phyloP scores from a whole-genome alignment of 2,329 filamentous ascomycete genomes.

The Aspergillus fischeri region DNA sequence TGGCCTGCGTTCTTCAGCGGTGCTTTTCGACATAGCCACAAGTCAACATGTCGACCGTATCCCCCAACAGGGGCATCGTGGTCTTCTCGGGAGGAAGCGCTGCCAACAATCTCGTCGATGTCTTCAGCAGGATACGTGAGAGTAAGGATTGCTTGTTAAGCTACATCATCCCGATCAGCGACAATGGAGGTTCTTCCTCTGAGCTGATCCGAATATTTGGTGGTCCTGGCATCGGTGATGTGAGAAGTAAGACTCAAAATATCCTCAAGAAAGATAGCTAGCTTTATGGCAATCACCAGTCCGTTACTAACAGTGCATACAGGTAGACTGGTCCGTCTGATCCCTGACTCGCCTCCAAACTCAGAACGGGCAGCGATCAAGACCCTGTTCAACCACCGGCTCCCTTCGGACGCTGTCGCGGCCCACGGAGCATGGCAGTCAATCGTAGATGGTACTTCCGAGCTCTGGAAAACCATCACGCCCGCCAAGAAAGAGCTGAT shows the following conservation, averaged over 20 bases:
- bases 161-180: slow-evolving; percentile 91
- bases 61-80: slow-evolving; percentile 57
- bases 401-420: slow-evolving; percentile 57
- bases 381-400: slow-evolving; percentile 79
- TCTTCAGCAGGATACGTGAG: slow-evolving; percentile 66
- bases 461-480: slow-evolving; percentile 67
- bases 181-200: slow-evolving; percentile 91
- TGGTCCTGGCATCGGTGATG: slow-evolving; percentile 79
- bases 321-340: slow-evolving; percentile 87
- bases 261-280: neutral
- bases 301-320: slow-evolving; percentile 7
- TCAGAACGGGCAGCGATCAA: slow-evolving; percentile 72
- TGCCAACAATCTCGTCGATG: slow-evolving; percentile 90
- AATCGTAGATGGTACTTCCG: slow-evolving; percentile 77
- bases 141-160: slow-evolving; percentile 65
- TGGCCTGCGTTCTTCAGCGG: no score
- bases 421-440: slow-evolving; percentile 81
- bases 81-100: slow-evolving; percentile 91
- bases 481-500: slow-evolving; percentile 73
- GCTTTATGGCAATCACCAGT: neutral
- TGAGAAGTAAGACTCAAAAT: slow-evolving; percentile 56
- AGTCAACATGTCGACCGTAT: slow-evolving; percentile 8
- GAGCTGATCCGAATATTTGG: slow-evolving; percentile 93
- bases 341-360: slow-evolving; percentile 61
- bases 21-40: neutral